These are phyloP conservation scores for Suillus ampliporus DNA, from an alignment of 768 basidiomycete species.

Conservation along the genomic window DNA sequence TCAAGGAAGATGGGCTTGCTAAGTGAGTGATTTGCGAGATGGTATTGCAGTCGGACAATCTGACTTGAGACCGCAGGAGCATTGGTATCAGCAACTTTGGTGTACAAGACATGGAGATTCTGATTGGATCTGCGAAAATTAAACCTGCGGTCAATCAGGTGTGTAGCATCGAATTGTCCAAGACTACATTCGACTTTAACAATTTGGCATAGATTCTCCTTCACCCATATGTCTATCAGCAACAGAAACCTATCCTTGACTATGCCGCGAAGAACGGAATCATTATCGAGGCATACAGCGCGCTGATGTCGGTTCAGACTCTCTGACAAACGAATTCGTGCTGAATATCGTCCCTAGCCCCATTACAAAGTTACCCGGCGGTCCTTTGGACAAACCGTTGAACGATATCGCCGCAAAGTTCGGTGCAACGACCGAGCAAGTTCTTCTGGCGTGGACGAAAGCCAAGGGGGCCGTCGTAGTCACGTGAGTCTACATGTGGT, in stretches of 20 bases:
- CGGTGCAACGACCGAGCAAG: background rate
- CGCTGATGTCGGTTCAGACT: background rate
- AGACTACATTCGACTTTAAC: slow-evolving; percentile 5
- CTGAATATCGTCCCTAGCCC: slow-evolving; percentile 26
- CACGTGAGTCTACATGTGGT: slow-evolving; percentile 47
- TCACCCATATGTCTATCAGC: slow-evolving; percentile 70
- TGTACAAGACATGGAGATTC: slow-evolving; percentile 54
- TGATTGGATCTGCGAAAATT: slow-evolving; percentile 64
- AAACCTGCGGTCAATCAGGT: slow-evolving; percentile 76
- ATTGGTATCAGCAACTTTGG: slow-evolving; percentile 78
- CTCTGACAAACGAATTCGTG: slow-evolving; percentile 48
- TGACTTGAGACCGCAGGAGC: slow-evolving; percentile 47
- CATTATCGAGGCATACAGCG: slow-evolving; percentile 74
- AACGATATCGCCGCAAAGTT: slow-evolving; percentile 49
- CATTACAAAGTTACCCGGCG: slow-evolving; percentile 61
- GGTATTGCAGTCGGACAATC: background rate
- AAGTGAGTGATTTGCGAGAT: slow-evolving; percentile 43
- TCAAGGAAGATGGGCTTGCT: slow-evolving; percentile 58
- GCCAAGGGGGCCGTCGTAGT: slow-evolving; percentile 69
- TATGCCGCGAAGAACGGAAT: slow-evolving; percentile 64
- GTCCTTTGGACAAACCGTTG: slow-evolving; percentile 67
- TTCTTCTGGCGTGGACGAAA: slow-evolving; percentile 36
- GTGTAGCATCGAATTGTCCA: background rate
- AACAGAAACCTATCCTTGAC: slow-evolving; percentile 60
- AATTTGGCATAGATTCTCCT: slow-evolving; percentile 59